Base-by-base conservation (phyloP, 257 asterid genomes). In the Nicotiana benthamiana region DNA sequence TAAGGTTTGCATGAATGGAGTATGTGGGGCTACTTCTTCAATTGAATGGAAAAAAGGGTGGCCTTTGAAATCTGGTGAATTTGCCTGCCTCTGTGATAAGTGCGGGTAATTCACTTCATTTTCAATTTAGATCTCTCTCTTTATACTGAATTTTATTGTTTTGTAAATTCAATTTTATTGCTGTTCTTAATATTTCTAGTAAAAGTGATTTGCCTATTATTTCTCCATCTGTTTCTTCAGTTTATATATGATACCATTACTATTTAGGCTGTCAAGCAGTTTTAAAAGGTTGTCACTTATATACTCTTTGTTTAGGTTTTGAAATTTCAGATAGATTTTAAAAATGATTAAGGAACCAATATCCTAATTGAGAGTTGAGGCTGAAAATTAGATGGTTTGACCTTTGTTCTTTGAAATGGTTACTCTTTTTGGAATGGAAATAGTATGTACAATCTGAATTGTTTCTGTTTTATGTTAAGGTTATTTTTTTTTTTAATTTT, bases 11-110 rank as follows among this genome's bases (percentile, higher is more conserved):
- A 94, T 91, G 98, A 94, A 94, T 85, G 95, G 89, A 75, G 64
- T 81, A 65, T 93, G 97, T 84, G 83, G 84, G 15, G 72, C 80
- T 32, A 36, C 85, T 28, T 84, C 92, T 20, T 80, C 91, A 6
- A 26, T 72, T 48, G 90, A 88, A 26, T 88, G 92, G 93, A 87
- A 80, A 80, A 90, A 84, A 83, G 98, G 98, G 0, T 93, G 97
- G 98, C 95, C 96, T 64, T 72, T 94, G 88, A 91, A 89, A 86
- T 91, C 97, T 70, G 91, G 94, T 81, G 94, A 90, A 74, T 88
- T 86, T 86, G 93, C 98, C 59, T 85, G 85, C 80, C 95, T 94
- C 56, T 94, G 97, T 84, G 80, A 82, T 82, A 79, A 80, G 75
- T 93, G 98, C 92, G 97, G 98, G 98, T 93, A 87, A 76, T 65